These are phyloP conservation scores for Hypoxylon intermedium DNA, from an alignment of 495 filamentous ascomycete genomes.

Conservation along the genomic window DNA sequence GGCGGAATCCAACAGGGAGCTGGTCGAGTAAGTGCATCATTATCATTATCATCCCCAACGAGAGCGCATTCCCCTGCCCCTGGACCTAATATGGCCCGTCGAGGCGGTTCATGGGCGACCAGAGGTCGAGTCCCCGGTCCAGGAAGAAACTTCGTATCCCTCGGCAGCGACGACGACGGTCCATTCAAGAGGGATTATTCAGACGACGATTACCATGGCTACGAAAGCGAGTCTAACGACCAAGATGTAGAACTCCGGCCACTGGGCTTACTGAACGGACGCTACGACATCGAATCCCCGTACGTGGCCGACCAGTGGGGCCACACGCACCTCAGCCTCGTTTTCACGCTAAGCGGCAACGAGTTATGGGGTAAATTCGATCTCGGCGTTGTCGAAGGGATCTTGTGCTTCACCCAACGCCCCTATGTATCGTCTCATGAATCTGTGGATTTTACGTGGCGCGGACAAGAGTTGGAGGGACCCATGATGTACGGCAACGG, in stretches of 20 bases:
- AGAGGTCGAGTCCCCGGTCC: neutral
- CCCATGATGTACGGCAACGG: slow-evolving; percentile 17
- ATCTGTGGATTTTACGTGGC: slow-evolving; percentile 39
- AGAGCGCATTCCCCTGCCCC: neutral
- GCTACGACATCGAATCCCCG: slow-evolving; percentile 47
- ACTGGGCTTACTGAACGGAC: slow-evolving; percentile 55
- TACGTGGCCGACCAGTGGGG: slow-evolving; percentile 22
- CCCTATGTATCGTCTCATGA: slow-evolving; percentile 40
- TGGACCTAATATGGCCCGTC: slow-evolving; percentile 6
- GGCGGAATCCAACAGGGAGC: slow-evolving; percentile 29
- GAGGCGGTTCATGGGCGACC: slow-evolving; percentile 2
- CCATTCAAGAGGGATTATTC: slow-evolving; percentile 29
- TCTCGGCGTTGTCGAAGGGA: slow-evolving; percentile 40
- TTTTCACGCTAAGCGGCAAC: slow-evolving; percentile 44
- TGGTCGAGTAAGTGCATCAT: slow-evolving; percentile 7
- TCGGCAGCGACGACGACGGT: slow-evolving; percentile 30
- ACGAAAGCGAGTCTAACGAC: neutral
- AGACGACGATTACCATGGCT: slow-evolving; percentile 1
- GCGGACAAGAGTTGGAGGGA: slow-evolving; percentile 36
- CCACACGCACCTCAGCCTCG: slow-evolving; percentile 21
- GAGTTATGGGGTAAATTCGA: slow-evolving; percentile 46
- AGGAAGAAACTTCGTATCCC: too few species aligned
- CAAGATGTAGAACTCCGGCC: slow-evolving; percentile 11
- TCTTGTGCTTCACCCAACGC: slow-evolving; percentile 39
- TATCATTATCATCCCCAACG: too few species aligned